phyloP scores from a whole-genome alignment of 306 rosid species.

The Lathyrus oleraceus region DNA sequence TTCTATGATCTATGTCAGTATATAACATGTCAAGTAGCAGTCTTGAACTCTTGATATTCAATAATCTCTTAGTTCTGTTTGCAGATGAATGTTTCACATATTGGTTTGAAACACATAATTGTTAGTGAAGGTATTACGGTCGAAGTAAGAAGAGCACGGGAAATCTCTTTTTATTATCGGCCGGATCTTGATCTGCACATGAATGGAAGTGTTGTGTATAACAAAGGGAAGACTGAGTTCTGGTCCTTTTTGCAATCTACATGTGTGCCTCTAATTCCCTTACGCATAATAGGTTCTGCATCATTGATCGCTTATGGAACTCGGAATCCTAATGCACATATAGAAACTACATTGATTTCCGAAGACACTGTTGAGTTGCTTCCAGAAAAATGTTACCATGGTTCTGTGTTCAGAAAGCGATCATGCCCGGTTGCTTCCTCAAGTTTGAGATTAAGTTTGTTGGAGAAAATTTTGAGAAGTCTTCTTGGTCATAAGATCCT shows the following conservation, averaged over 20 bases:
- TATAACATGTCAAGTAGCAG: constrained; percentile 1
- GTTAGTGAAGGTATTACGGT: constrained; percentile 83
- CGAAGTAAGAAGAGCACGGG: constrained; percentile 71
- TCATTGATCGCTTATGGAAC: constrained; percentile 66
- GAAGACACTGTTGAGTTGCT: constrained; percentile 70
- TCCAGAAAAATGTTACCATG: constrained; percentile 74
- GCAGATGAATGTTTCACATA: constrained; percentile 69
- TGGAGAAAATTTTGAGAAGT: constrained; percentile 63
- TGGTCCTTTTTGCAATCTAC: constrained; percentile 59
- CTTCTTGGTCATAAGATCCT: constrained; percentile 52
- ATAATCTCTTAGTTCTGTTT: constrained; percentile 29
- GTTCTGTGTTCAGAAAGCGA: constrained; percentile 38
- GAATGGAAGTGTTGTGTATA: constrained; percentile 44
- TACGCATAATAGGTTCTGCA: constrained; percentile 65
- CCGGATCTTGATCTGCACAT: constrained; percentile 45
- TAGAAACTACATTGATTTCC: constrained; percentile 50
- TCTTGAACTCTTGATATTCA: constrained; percentile 25
- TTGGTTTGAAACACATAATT: constrained; percentile 68
- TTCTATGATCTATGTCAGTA: constrained; percentile 4
- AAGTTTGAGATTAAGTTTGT: constrained; percentile 46
- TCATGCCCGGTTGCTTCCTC: constrained; percentile 64
- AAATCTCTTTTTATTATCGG: constrained; percentile 62
- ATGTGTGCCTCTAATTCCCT: constrained; percentile 65
- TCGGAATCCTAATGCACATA: constrained; percentile 49
- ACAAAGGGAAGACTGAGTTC: constrained; percentile 40